Evolutionary conservation across 305 asterid species (phyloP), one percentile per base, ranked within the genome.

Genomic region (Solanum hybrid): DNA sequence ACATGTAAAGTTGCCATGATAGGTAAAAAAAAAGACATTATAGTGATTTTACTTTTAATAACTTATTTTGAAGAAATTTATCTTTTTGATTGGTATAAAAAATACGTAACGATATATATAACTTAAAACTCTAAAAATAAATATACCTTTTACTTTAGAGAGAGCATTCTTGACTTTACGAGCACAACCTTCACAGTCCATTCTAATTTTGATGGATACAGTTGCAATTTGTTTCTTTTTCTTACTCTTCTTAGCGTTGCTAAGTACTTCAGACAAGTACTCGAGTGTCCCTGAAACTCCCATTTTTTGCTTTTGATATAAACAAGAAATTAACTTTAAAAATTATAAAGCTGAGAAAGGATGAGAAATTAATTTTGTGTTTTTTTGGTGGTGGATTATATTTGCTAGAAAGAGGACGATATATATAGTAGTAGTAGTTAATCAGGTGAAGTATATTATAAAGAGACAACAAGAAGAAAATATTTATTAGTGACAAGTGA

Each of bases 131-230:
- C 4, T 33, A 24, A 13, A 81, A 81, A 39, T 7, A 26, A 5
- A 73, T 86, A 20, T 89, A 96, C 99, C 99, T 96, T 95, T 96
- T 51, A 95, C 93, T n/a, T 92, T 37, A 1, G 95, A 92, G 91
- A 96, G 98, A 8, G 90, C 92, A 3, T 90, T 92, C 95, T 95
- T 95, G 57, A 96, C 92, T 92, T 93, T 94, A 24, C 93, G 93
- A 9, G 91, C 97, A 89, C 99, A 96, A 84, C 99, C 99, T 93
- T 96, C 99, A 80, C 99, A 95, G 13, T 95, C 97, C 98, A 96
- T 96, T 83, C 99, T 91, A 79, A 96, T 91, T 88, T 95, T 96
- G 88, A 96, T 92, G 10, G 95, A 73, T 0, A 96, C 99, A 2
- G 95, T 96, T 37, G 92, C 93, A 9, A 93, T 89, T 81, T 82